phyloP scores from a whole-genome alignment of 2,329 filamentous ascomycete species.

The Pseudogymnoascus sp. region DNA sequence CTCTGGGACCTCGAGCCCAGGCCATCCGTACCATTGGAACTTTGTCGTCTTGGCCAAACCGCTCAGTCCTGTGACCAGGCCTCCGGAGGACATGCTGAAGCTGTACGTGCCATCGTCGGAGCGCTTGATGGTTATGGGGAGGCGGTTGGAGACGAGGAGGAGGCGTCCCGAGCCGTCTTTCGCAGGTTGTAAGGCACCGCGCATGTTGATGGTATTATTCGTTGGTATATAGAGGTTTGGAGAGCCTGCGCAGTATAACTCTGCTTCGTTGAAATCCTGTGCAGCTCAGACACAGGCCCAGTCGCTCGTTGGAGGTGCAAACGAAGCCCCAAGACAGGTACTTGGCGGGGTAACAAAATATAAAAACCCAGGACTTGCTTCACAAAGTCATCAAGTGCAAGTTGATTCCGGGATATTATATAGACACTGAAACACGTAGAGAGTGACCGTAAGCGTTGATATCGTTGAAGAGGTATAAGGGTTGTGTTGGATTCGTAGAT shows the following conservation, averaged over 20 bases:
- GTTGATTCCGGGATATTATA: not conserved
- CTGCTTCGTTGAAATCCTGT: not conserved
- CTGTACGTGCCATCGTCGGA: slow-evolving; percentile 85
- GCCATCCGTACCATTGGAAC: slow-evolving; percentile 99
- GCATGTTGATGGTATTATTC: not conserved
- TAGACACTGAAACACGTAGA: not conserved
- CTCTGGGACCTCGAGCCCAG: slow-evolving; percentile 84
- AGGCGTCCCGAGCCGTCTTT: slow-evolving; percentile 39
- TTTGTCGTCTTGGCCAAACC: slow-evolving; percentile 86
- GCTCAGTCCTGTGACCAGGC: slow-evolving; percentile 86
- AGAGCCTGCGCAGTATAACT: not conserved
- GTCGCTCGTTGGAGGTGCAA: not conserved
- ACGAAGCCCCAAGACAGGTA: not conserved
- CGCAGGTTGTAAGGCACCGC: not conserved
- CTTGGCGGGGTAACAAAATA: slow-evolving; percentile 3
- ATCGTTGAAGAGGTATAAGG: not conserved
- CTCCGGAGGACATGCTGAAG: slow-evolving; percentile 95
- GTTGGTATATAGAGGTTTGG: not conserved
- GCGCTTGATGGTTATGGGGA: slow-evolving; percentile 94
- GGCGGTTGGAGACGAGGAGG: slow-evolving; percentile 84
- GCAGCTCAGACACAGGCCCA: not conserved
- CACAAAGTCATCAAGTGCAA: not conserved
- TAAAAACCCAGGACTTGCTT: not conserved
- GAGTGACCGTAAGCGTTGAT: not conserved
- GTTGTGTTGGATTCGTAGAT: not conserved